phyloP scores from a whole-genome alignment of 768 basidiomycete genomes.

The Tephrocybe rancida region DNA sequence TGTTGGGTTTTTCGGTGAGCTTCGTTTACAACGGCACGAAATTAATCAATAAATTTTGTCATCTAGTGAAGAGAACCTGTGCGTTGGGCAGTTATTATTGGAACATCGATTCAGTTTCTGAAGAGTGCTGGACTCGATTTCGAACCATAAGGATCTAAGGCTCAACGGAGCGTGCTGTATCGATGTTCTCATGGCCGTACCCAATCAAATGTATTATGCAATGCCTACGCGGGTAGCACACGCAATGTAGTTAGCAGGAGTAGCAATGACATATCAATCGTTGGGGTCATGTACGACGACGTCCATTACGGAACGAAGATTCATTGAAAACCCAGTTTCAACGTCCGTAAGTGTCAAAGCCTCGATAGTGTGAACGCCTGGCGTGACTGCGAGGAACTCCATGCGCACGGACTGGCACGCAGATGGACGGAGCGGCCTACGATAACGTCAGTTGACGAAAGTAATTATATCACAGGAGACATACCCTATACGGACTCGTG shows the following conservation, averaged over 20 bases:
- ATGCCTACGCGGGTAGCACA: no score
- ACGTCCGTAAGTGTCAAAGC: slow-evolving; percentile 73
- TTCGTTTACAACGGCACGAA: background rate
- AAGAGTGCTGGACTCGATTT: no score
- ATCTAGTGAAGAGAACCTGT: background rate
- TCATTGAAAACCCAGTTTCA: slow-evolving; percentile 71
- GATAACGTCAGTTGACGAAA: background rate
- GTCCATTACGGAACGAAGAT: slow-evolving; percentile 76
- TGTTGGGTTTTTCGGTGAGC: slow-evolving; percentile 12
- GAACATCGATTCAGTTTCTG: no score
- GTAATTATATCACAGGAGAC: slow-evolving; percentile 27
- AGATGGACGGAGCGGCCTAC: slow-evolving; percentile 75
- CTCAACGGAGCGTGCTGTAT: no score
- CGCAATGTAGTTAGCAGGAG: background rate
- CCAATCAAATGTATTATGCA: no score
- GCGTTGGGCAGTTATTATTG: no score
- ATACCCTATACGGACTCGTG: slow-evolving; percentile 79
- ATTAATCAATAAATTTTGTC: background rate
- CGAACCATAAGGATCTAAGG: no score
- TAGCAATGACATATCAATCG: slow-evolving; percentile 19
- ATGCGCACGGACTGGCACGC: slow-evolving; percentile 87
- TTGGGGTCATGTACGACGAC: slow-evolving; percentile 68
- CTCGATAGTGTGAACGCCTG: slow-evolving; percentile 80
- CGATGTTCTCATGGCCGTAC: no score
- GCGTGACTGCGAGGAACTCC: slow-evolving; percentile 79